These are phyloP conservation scores for Alternaria gaisen DNA, from an alignment of 2,329 filamentous ascomycete species.

Conservation along the genomic window DNA sequence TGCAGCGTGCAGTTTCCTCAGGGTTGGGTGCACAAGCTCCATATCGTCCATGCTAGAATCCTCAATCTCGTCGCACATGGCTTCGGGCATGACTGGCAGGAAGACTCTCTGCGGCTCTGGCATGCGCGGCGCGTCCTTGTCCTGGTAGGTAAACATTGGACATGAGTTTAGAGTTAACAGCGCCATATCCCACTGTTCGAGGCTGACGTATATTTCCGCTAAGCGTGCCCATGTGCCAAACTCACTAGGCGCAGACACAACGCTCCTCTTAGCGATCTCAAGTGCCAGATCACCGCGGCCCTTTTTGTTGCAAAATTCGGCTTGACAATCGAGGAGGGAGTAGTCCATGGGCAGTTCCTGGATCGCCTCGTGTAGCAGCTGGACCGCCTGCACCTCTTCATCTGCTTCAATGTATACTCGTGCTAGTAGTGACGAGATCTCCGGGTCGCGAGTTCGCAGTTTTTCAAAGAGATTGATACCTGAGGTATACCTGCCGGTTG, in stretches of 20 bases:
- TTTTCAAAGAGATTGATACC: constrained; percentile 99
- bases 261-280: constrained; percentile 92
- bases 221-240: constrained; percentile 96
- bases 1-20: constrained; percentile 85
- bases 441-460: constrained; percentile 85
- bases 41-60: constrained; percentile 81
- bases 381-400: constrained; percentile 95
- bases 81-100: constrained; percentile 87
- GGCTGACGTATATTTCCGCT: constrained; percentile 89
- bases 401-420: constrained; percentile 93
- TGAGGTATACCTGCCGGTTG: constrained; percentile 91
- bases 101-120: constrained; percentile 89
- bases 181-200: constrained; percentile 97
- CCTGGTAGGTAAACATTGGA: constrained; percentile 99
- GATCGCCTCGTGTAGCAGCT: constrained; percentile 85
- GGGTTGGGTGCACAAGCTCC: constrained; percentile 86
- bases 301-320: constrained; percentile 89
- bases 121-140: constrained; percentile 95
- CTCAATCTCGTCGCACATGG: constrained; percentile 93
- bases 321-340: constrained; percentile 92
- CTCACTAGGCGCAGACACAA: constrained; percentile 93
- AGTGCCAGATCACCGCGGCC: constrained; percentile 86
- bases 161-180: constrained; percentile 96
- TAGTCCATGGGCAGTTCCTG: constrained; percentile 98
- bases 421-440: constrained; percentile 91